Percentiles rank a stretch among this genome's conserved stretches.
Evolutionary conservation across 306 rosid species (phyloP).

Genomic region (Medicago arabica): DNA sequence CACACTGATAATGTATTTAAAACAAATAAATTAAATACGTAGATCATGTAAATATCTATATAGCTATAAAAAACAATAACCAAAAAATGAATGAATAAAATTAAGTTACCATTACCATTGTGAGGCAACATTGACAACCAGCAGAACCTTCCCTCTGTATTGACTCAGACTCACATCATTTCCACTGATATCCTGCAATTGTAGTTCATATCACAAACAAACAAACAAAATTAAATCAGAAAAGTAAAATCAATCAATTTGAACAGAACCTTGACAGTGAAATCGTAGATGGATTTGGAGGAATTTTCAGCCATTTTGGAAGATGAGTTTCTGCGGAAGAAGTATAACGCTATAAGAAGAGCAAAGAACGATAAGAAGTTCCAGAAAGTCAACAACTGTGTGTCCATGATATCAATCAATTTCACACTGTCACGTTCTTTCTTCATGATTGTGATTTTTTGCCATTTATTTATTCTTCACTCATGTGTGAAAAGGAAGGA

Average conservation of each 20-base stretch:
- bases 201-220: slow-evolving; percentile 40
- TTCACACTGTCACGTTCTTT: not conserved
- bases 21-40: not conserved
- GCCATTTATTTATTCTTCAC: not conserved
- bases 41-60: slow-evolving; percentile 8
- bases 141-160: slow-evolving; percentile 76
- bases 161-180: slow-evolving; percentile 73
- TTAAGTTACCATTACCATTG: slow-evolving; percentile 81
- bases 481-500: not conserved
- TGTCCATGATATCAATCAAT: not conserved
- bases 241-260: slow-evolving; percentile 1
- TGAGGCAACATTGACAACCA: slow-evolving; percentile 92
- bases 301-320: slow-evolving; percentile 58
- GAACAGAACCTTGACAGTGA: slow-evolving; percentile 82
- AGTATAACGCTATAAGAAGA: slow-evolving; percentile 52
- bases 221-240: too few species aligned
- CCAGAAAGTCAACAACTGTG: slow-evolving; percentile 47
- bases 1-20: not conserved
- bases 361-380: slow-evolving; percentile 52
- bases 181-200: slow-evolving; percentile 76
- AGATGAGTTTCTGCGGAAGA: slow-evolving; percentile 37
- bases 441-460: not conserved
- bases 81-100: slow-evolving; percentile 8
- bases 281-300: slow-evolving; percentile 73
- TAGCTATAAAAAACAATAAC: not conserved